Conservation (phyloP, 805 yeast genomes). For the Starmerella kuoi region DNA sequence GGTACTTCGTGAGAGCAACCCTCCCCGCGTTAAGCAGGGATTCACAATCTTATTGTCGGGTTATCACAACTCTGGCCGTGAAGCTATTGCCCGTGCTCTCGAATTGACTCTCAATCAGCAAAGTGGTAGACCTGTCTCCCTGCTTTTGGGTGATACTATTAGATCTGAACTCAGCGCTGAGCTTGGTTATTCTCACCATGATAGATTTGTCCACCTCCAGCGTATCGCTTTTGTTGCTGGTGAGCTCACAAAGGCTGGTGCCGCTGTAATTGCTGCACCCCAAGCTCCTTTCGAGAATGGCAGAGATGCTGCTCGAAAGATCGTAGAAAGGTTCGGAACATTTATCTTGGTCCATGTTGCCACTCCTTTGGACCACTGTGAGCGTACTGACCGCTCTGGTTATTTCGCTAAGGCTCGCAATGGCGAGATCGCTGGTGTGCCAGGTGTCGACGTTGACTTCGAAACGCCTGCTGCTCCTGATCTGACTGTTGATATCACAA, state of each 20-base stretch:
- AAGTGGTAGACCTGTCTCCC: constrained; percentile 69
- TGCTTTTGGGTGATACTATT: constrained; percentile 38
- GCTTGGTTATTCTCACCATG: constrained; percentile 32
- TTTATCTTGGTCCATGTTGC: constrained; percentile 42
- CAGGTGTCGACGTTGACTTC: constrained; percentile 39
- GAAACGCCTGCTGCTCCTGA: constrained; percentile 43
- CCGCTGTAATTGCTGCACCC: constrained; percentile 71
- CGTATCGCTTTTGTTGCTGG: constrained; percentile 52
- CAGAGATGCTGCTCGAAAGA: constrained; percentile 34
- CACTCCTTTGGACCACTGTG: constrained; percentile 38
- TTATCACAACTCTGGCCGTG: constrained; percentile 45
- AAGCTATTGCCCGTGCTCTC: constrained; percentile 65
- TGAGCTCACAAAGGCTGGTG: constrained; percentile 76
- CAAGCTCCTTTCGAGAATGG: constrained; percentile 37
- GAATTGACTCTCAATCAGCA: constrained; percentile 85
- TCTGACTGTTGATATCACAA: constrained; percentile 42
- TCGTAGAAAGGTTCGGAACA: constrained; percentile 39
- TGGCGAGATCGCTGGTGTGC: constrained; percentile 37
- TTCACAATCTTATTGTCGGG: constrained; percentile 63
- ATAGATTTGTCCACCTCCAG: constrained; percentile 33
- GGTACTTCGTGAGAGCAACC: constrained; percentile 81
- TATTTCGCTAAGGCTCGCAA: constrained; percentile 36
- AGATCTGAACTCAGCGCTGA: constrained; percentile 32
- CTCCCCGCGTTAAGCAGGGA: constrained; percentile 84
- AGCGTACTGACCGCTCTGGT: constrained; percentile 40